A percentile compares a stretch with the other conserved stretches of the same genome.
These are phyloP conservation scores for Sporothrix humicola DNA, from an alignment of 2,329 filamentous ascomycete genomes.

Conservation along the genomic window DNA sequence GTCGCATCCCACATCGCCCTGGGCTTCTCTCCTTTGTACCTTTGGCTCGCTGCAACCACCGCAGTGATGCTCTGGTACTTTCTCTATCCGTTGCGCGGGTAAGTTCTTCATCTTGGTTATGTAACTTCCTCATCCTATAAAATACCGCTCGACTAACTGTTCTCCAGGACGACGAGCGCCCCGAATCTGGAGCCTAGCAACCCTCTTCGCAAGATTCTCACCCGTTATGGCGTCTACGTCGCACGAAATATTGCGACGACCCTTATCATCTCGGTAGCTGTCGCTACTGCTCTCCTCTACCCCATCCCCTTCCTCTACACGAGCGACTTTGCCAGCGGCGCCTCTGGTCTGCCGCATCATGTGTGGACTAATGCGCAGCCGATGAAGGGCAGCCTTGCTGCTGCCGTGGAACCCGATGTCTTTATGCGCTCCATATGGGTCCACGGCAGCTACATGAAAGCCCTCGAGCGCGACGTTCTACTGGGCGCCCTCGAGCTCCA, in stretches of 20 bases:
- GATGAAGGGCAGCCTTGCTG: constrained; percentile 54
- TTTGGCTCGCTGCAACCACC: constrained; percentile 16
- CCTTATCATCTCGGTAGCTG: constrained; percentile 74
- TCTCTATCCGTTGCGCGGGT: constrained; percentile 78
- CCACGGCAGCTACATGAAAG: constrained; percentile 80
- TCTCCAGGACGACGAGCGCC: constrained; percentile 71
- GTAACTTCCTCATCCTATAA: constrained; percentile 50
- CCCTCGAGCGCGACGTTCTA: constrained; percentile 69
- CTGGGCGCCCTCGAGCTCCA: constrained; percentile 72
- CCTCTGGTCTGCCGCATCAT: constrained; percentile 75
- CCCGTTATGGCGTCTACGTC: constrained; percentile 71
- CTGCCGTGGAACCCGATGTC: constrained; percentile 65
- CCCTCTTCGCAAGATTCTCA: constrained; percentile 67
- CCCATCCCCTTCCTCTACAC: constrained; percentile 77
- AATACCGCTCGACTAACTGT: constrained; percentile 45
- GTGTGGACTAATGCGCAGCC: constrained; percentile 79
- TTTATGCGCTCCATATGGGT: constrained; percentile 83
- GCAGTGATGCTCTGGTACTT: constrained; percentile 74
- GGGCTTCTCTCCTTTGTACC: background rate
- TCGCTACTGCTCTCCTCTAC: constrained; percentile 73
- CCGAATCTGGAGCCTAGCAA: constrained; percentile 68
- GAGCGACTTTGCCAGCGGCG: constrained; percentile 71
- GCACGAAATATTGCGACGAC: constrained; percentile 75
- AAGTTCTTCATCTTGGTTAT: constrained; percentile 71
- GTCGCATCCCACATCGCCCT: background rate